Base-by-base conservation (phyloP, 805 yeast genomes). In the Nakazawaea wyomingensis region DNA sequence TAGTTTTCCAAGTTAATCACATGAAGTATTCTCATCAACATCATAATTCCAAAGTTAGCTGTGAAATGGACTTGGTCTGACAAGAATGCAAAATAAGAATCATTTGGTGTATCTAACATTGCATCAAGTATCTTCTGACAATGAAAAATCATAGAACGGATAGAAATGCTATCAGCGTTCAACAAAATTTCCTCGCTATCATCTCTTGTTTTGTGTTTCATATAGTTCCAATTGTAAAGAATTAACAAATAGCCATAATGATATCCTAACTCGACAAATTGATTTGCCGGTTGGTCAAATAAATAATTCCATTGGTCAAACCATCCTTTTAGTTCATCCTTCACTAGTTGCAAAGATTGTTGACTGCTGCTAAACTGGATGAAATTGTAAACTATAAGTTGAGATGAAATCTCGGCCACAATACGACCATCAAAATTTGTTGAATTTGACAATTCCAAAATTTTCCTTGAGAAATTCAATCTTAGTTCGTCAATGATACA, bases 381-480 rank as follows among this genome's bases (percentile, higher is more conserved):
- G 56, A 68, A 82, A 44, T 74, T 74, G 60, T 82, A 82, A 0
- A 80, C 67, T 10, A 78, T 68, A 14, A 75, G 57, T 42, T 81
- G 76, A 9, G 83, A 67, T 16, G 80, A 74, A 39, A 83, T 77
- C 58, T 85, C 95, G 32, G 88, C 81, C 6, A 84, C 81, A 78
- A 85, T 82, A 46, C 93, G 62, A n/a, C 85, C 87, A 55, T 85
- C 95, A 56, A 85, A 85, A 54, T 83, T 82, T 5, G 89, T 82
- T 2, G 89, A 76, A 28, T 75, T 66, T 4, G 80, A 67, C 30
- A 77, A 59, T 31, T 78, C 76, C 38, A 81, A 61, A 0, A 80
- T 71, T 19, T 74, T 68, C 9, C 76, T 68, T 37, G 83, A 75
- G 41, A 72, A 67, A 44, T 71, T 73, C 34, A 80, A 55, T 27